Evolutionary conservation across 164 flowering plant genomes (phyloP).

Genomic region (Vitis amurensis): DNA sequence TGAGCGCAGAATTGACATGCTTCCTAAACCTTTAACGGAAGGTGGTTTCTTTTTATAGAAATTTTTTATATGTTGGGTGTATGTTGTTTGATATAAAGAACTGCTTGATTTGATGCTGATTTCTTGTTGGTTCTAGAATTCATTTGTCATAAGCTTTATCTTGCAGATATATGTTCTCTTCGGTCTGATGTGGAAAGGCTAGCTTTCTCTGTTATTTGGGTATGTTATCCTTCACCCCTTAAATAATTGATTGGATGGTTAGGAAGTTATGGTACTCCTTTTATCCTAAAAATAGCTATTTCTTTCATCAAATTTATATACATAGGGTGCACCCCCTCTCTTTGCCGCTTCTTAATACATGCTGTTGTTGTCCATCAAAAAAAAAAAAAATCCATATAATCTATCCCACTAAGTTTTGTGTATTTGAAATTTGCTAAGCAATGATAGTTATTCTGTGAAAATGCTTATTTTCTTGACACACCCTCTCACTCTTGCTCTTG

Average conservation of each 20-base stretch:
- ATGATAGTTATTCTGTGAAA: too few relatives aligned
- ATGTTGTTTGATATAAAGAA: not conserved
- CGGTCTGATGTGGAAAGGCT: slow-evolving; percentile 95
- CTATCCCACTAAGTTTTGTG: too few relatives aligned
- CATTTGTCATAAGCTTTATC: not conserved
- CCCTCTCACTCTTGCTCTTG: too few relatives aligned
- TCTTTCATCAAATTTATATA: too few relatives aligned
- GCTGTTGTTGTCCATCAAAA: too few relatives aligned
- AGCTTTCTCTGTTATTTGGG: slow-evolving; percentile 99
- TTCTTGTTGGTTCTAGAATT: not conserved
- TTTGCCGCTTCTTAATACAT: too few relatives aligned
- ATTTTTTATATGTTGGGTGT: not conserved
- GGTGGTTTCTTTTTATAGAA: slow-evolving; percentile 35
- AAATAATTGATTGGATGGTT: not conserved
- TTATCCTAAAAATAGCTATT: too few relatives aligned
- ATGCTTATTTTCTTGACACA: too few relatives aligned
- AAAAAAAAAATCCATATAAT: too few relatives aligned
- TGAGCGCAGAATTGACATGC: slow-evolving; percentile 98
- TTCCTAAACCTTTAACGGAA: slow-evolving; percentile 98
- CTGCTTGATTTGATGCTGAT: not conserved
- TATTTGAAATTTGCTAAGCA: too few relatives aligned
- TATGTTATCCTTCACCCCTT: slow-evolving; percentile 24
- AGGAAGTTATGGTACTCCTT: not conserved
- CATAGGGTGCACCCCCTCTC: too few relatives aligned
- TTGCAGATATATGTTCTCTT: slow-evolving; percentile 95